Conservation (phyloP, 1,139 yeast species). For the Scheffersomyces lignicola region DNA sequence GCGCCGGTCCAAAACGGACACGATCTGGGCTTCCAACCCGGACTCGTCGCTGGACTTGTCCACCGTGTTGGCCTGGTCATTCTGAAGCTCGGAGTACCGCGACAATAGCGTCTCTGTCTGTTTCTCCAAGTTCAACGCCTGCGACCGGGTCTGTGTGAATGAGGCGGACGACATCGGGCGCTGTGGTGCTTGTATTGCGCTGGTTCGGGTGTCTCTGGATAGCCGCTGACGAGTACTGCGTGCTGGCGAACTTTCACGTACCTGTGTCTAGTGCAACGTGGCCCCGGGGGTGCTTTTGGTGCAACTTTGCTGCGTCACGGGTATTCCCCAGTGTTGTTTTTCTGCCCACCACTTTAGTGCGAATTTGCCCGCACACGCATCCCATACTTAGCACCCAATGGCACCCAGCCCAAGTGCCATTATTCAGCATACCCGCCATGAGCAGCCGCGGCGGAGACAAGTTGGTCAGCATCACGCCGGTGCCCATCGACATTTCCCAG, state of each 20-base stretch:
- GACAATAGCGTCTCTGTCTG: slow-evolving; percentile 41
- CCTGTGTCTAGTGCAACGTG: no score
- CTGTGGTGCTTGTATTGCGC: neutral
- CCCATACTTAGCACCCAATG: neutral
- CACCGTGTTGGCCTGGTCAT: slow-evolving; percentile 18
- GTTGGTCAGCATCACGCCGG: no score
- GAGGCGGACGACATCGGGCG: slow-evolving; percentile 36
- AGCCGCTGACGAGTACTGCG: neutral
- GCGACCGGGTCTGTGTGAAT: slow-evolving; percentile 40
- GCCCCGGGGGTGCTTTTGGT: no score
- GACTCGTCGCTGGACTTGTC: slow-evolving; percentile 65
- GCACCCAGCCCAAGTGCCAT: neutral
- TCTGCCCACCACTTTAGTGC: no score
- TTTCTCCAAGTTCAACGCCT: slow-evolving; percentile 41
- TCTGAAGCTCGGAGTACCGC: slow-evolving; percentile 35
- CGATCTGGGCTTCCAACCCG: slow-evolving; percentile 53
- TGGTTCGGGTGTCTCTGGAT: neutral
- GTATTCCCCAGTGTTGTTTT: no score
- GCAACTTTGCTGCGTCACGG: no score
- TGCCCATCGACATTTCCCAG: no score
- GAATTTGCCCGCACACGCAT: neutral
- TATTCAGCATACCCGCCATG: no score
- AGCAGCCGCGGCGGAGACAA: no score
- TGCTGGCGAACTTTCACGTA: no score
- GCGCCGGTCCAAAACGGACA: slow-evolving; percentile 32